Base-by-base conservation (phyloP, 2,329 filamentous ascomycete species). In the Hirsutella minnesotensis region DNA sequence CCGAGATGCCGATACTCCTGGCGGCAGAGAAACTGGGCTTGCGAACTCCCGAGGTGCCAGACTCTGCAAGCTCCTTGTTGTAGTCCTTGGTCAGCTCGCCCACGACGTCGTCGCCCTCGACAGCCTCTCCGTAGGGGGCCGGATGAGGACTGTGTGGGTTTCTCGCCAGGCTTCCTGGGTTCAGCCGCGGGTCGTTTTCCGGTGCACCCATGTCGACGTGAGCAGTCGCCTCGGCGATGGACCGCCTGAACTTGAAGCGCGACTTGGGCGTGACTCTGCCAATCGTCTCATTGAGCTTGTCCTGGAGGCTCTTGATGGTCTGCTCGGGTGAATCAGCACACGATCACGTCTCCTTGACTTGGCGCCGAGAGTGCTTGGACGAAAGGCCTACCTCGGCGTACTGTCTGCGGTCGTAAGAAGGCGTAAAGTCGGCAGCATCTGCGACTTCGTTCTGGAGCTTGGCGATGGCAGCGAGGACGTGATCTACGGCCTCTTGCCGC, bases 391-490 rank as follows among this genome's bases (percentile, higher is more conserved):
- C 86, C 66, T 89, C 80, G 36, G 81, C 77, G 57, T 95, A 96
- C 20, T 83, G 82, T 52, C 86, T 79, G 60, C 92, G 86, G 55
- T 96, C 92, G 58, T 95, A 94, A 8, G 87, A 79, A 3, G 92
- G 88, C 15, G 95, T 77, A 51, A 82, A 87, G 44, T 81, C 80
- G 2, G 83, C 78, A 1, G 86, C 84, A 63, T 95, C 88, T 51
- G 86, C 82, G 33, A 95, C 85, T 53, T 92, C 82, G 49, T 83
- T 83, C 1, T 87, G 88, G 15, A 96, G 72, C 44, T 79, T 77
- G 24, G 85, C 81, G 53, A 96, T 92, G 47, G 79, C 77, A 15
- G 83, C 79, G 13, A 94, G 72, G 51, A 88, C 83, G 54, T 85
- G 77, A 51, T 95, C 88, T 38, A 84, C 79, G 41, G 86, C 86